A percentile compares a stretch with the other conserved stretches of the same genome.
These are phyloP conservation scores for Ganoderma sinense DNA, from an alignment of 1,284 basidiomycete genomes.

Conservation along the genomic window DNA sequence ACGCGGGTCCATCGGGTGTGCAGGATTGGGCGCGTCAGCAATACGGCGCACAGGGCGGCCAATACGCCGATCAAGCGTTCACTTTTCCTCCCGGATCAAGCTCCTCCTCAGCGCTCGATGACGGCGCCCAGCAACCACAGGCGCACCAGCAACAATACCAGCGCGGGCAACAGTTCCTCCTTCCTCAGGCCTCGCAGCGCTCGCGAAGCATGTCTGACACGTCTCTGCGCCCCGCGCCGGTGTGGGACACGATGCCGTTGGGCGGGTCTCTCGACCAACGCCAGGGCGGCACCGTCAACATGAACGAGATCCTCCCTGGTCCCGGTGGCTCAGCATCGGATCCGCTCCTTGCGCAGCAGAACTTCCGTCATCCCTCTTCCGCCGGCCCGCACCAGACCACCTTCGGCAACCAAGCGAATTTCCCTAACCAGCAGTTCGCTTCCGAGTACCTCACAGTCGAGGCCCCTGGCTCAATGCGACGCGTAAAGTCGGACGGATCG, in stretches of 20 bases:
- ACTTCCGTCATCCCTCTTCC: slow-evolving; percentile 38
- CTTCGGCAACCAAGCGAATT: slow-evolving; percentile 40
- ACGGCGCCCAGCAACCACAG: slow-evolving; percentile 29
- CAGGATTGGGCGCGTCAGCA: slow-evolving; percentile 28
- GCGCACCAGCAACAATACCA: slow-evolving; percentile 30
- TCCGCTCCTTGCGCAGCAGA: slow-evolving; percentile 29
- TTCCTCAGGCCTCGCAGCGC: slow-evolving; percentile 44
- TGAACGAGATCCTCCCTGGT: slow-evolving; percentile 55
- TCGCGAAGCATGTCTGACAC: slow-evolving; percentile 68
- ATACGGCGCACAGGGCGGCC: slow-evolving; percentile 25
- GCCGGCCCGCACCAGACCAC: slow-evolving; percentile 40
- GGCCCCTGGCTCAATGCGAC: slow-evolving; percentile 37
- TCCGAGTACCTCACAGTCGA: slow-evolving; percentile 58
- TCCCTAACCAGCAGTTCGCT: slow-evolving; percentile 32
- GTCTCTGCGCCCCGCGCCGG: slow-evolving; percentile 55
- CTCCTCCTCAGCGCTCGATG: slow-evolving; percentile 30
- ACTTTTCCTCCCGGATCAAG: slow-evolving; percentile 37
- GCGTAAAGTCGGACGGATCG: slow-evolving; percentile 59
- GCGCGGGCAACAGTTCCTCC: slow-evolving; percentile 37
- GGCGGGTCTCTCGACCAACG: slow-evolving; percentile 40
- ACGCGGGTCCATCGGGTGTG: slow-evolving; percentile 16
- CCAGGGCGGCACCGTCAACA: slow-evolving; percentile 48
- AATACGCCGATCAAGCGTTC: slow-evolving; percentile 41
- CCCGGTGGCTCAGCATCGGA: slow-evolving; percentile 38
- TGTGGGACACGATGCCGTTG: slow-evolving; percentile 55